A percentile compares a stretch with the other conserved stretches of the same genome.
phyloP scores from a whole-genome alignment of 805 yeast genomes.

The Monosporozyma servazzii region DNA sequence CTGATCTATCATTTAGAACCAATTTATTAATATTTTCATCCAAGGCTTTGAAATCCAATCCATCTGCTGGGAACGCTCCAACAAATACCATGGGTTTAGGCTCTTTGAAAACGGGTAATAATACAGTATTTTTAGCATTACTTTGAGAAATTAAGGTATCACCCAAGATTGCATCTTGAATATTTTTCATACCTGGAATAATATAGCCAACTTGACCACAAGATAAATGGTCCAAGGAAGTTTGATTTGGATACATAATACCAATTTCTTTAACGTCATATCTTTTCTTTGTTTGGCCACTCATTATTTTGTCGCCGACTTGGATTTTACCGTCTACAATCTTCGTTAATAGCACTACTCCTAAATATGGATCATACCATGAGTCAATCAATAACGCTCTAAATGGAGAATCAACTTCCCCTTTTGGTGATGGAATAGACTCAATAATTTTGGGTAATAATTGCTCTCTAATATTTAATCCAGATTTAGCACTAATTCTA shows the following conservation, averaged over 20 bases:
- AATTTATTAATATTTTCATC: constrained; percentile 85
- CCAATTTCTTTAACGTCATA: constrained; percentile 92
- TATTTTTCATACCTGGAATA: constrained; percentile 88
- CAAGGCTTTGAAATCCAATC: constrained; percentile 76
- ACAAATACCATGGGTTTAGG: constrained; percentile 98
- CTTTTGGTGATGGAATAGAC: constrained; percentile 71
- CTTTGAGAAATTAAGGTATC: constrained; percentile 73
- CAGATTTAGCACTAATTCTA: constrained; percentile 88
- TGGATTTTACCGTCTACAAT: constrained; percentile 74
- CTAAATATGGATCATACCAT: constrained; percentile 91
- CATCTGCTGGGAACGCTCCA: constrained; percentile 96
- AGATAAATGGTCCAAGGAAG: constrained; percentile 49
- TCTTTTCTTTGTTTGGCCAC: constrained; percentile 65
- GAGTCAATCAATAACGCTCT: constrained; percentile 67
- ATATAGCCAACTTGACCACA: constrained; percentile 96
- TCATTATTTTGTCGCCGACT: constrained; percentile 64
- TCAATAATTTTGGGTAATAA: constrained; percentile 77
- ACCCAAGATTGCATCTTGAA: constrained; percentile 81
- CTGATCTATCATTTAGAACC: constrained; percentile 87
- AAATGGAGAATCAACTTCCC: constrained; percentile 53
- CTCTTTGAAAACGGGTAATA: constrained; percentile 91
- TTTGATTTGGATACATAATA: constrained; percentile 85
- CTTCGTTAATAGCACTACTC: constrained; percentile 78
- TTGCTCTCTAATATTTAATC: constrained; percentile 56
- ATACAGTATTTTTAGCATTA: constrained; percentile 45